Percentiles rank a stretch among this genome's conserved stretches.
phyloP scores from a whole-genome alignment of 2,329 filamentous ascomycete species.

The Trichophyton benhamiae region DNA sequence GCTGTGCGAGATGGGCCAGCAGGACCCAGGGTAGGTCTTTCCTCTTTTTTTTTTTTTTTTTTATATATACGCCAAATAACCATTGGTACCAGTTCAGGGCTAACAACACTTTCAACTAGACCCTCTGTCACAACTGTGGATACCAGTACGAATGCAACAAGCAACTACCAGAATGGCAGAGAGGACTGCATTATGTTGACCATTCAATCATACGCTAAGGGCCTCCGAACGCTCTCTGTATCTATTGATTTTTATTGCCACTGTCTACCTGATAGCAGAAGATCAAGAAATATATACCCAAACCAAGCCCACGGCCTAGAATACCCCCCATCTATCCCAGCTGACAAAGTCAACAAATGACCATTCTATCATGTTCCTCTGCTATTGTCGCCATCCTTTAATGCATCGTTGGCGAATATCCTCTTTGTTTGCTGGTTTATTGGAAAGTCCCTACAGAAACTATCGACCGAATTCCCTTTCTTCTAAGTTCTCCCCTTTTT shows the following conservation, averaged over 20 bases:
- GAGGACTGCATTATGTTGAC: slow-evolving; percentile 50
- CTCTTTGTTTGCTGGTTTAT: neutral
- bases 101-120: slow-evolving; percentile 37
- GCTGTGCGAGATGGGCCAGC: slow-evolving; percentile 82
- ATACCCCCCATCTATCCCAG: neutral
- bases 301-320: neutral
- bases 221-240: neutral
- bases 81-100: neutral
- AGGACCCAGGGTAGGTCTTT: slow-evolving; percentile 55
- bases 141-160: slow-evolving; percentile 79
- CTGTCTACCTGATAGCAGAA: neutral
- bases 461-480: neutral
- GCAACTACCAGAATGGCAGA: slow-evolving; percentile 65
- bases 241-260: neutral
- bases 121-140: slow-evolving; percentile 87
- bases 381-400: neutral
- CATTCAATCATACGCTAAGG: slow-evolving; percentile 21
- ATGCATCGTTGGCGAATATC: neutral
- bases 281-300: neutral
- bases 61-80: neutral
- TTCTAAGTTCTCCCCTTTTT: too few relatives aligned
- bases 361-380: neutral
- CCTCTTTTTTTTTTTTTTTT: neutral
- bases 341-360: neutral
- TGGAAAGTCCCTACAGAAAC: neutral